phyloP scores from a whole-genome alignment of 352 stramenopile species.

The Globisporangium radiosum region DNA sequence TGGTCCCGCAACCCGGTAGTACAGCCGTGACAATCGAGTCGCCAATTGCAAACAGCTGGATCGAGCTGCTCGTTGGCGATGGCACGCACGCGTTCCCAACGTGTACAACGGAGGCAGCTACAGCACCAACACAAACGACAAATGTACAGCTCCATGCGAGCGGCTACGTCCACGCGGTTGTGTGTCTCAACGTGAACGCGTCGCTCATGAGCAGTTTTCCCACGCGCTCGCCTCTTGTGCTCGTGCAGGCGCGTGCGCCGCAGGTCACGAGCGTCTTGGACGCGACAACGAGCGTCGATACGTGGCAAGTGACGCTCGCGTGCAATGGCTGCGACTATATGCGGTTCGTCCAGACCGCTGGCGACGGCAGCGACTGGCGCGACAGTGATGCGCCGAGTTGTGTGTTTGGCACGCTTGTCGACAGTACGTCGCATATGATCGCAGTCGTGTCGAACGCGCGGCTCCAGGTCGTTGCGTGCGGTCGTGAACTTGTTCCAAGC shows the following conservation, averaged over 20 bases:
- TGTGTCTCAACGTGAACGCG: conserved; percentile 26
- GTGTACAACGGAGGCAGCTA: conserved; percentile 14
- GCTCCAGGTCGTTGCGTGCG: conserved; percentile 42
- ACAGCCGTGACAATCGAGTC: conserved; percentile 30
- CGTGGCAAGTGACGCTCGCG: conserved; percentile 26
- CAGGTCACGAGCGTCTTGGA: conserved; percentile 26
- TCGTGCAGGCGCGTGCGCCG: conserved; percentile 36
- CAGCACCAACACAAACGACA: conserved; percentile 3
- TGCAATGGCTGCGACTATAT: conserved; percentile 43
- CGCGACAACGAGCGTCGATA: conserved; percentile 21
- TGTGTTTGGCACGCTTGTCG: conserved; percentile 23
- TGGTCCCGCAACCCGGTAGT: conserved; percentile 11
- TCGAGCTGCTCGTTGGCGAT: conserved; percentile 35
- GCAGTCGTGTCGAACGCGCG: conserved; percentile 28
- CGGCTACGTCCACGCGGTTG: conserved; percentile 51
- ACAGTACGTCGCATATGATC: conserved; percentile 12
- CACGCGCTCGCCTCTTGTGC: conserved; percentile 29
- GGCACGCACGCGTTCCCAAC: conserved; percentile 51
- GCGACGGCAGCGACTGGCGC: not conserved
- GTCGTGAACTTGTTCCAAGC: conserved; percentile 24
- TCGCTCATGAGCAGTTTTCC: conserved; percentile 43
- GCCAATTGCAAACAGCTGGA: conserved; percentile 36
- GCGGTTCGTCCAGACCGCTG: conserved; percentile 20
- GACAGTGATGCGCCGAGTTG: conserved; percentile 27
- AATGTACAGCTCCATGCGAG: conserved; percentile 20